A percentile compares a stretch with the other conserved stretches of the same genome.
Conservation (phyloP, 805 yeast genomes). For the Ogataea methanolica region DNA sequence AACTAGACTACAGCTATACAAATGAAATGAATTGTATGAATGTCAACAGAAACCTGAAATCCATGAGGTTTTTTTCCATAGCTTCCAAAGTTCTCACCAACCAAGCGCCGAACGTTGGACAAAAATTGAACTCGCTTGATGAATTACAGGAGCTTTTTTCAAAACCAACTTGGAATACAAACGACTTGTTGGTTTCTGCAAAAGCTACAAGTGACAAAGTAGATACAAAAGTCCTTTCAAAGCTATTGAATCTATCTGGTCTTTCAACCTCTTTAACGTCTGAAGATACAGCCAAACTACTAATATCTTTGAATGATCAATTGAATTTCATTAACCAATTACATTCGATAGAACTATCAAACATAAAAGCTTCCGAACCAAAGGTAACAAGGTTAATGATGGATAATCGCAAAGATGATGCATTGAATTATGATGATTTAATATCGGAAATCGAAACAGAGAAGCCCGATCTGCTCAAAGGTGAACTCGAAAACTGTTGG, state of each 20-base stretch:
- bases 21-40: no score
- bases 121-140: conserved; percentile 7
- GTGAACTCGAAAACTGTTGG: conserved; percentile 42
- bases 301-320: conserved; percentile 39
- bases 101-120: conserved; percentile 4
- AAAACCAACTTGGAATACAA: conserved; percentile 25
- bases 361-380: background rate
- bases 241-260: conserved; percentile 46
- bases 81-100: no score
- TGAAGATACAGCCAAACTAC: conserved; percentile 29
- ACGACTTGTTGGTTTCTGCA: conserved; percentile 15
- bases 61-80: no score
- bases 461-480: conserved; percentile 28
- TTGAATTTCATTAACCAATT: conserved; percentile 45
- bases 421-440: conserved; percentile 30
- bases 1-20: no score
- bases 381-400: conserved; percentile 27
- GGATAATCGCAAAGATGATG: conserved; percentile 15
- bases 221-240: conserved; percentile 19
- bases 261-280: conserved; percentile 29
- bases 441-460: conserved; percentile 18
- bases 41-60: no score
- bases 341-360: conserved; percentile 25
- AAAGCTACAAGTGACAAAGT: conserved; percentile 1
- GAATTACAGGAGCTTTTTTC: conserved; percentile 17